Evolutionary conservation across 1,284 basidiomycete genomes (phyloP).

Genomic region (Xanthoconium separans): DNA sequence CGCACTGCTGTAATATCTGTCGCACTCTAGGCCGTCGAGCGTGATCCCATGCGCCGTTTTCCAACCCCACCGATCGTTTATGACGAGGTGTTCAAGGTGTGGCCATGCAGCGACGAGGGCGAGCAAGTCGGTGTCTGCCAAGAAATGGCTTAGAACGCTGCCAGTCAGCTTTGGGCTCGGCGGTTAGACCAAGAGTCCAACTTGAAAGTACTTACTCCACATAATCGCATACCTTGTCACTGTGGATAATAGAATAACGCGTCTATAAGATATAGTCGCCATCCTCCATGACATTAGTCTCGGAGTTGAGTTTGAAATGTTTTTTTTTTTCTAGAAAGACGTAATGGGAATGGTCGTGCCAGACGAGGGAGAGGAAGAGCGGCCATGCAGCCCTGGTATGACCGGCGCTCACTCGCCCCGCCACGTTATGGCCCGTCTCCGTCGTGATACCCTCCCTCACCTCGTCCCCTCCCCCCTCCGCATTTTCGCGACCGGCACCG

Average conservation of each 20-base stretch:
- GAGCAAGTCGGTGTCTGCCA: constrained; percentile 1
- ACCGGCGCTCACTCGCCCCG: not conserved
- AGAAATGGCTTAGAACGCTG: too few relatives aligned
- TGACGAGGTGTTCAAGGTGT: not conserved
- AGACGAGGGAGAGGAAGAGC: not conserved
- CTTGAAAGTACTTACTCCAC: too few relatives aligned
- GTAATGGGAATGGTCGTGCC: not conserved
- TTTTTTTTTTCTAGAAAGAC: too few relatives aligned
- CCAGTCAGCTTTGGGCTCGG: too few relatives aligned
- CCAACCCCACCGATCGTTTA: constrained; percentile 9
- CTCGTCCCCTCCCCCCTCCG: constrained; percentile 36
- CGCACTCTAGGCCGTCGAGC: not conserved
- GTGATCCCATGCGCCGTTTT: not conserved
- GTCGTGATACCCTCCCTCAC: constrained; percentile 38
- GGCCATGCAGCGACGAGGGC: constrained; percentile 2
- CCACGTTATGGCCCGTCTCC: constrained; percentile 28
- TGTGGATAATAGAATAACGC: too few relatives aligned
- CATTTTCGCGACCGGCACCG: constrained; percentile 72
- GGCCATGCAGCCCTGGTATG: not conserved
- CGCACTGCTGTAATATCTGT: not conserved
- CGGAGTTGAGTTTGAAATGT: too few relatives aligned
- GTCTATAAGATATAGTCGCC: too few relatives aligned
- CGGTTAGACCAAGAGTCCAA: too few relatives aligned
- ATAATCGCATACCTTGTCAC: too few relatives aligned
- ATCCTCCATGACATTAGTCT: too few relatives aligned